Percentiles rank a stretch among this genome's conserved stretches.
phyloP scores from a whole-genome alignment of 805 yeast genomes.

The Spathaspora sp. region DNA sequence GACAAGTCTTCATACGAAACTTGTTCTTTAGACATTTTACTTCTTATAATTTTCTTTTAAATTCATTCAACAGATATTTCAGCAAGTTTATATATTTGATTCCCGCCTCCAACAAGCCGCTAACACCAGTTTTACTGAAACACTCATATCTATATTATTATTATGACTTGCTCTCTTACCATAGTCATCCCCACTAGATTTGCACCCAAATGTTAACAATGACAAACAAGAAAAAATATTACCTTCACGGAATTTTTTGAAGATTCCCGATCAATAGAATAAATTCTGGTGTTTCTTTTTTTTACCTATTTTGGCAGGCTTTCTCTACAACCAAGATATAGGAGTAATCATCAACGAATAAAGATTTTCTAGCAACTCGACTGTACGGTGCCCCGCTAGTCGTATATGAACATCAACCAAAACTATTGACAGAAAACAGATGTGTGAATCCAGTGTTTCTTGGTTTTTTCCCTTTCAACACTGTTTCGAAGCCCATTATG shows the following conservation, averaged over 20 bases:
- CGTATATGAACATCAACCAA: no score
- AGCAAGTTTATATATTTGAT: neutral
- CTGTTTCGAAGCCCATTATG: no score
- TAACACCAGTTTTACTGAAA: no score
- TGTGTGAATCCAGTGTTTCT: no score
- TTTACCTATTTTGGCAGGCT: neutral
- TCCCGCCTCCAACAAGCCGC: neutral
- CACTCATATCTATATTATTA: no score
- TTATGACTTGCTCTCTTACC: no score
- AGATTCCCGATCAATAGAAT: neutral
- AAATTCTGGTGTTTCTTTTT: no score
- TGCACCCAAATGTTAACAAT: neutral
- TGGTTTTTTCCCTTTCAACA: no score
- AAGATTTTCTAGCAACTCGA: no score
- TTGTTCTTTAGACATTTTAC: neutral
- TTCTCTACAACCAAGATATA: neutral
- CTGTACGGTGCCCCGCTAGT: no score
- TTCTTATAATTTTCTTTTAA: neutral
- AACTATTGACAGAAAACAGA: no score
- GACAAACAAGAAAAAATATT: neutral
- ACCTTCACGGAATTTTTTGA: neutral
- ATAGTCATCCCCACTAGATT: neutral
- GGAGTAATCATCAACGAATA: no score
- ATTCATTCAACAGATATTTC: neutral
- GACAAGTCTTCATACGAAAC: neutral